Base-by-base conservation (phyloP, 2,329 filamentous ascomycete genomes). In the Penicillium sp. region DNA sequence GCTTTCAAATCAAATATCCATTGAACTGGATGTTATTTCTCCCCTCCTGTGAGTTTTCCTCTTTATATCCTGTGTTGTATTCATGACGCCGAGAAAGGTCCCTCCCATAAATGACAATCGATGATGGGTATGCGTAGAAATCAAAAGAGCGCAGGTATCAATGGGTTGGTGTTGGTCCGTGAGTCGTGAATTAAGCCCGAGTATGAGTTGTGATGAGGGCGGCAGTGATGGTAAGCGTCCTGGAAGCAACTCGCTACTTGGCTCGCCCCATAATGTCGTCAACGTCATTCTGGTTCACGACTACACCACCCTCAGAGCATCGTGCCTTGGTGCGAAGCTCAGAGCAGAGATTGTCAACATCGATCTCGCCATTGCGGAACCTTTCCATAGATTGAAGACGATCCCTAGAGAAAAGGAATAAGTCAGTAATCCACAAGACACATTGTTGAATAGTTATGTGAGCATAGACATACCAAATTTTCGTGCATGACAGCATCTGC, bases 241-340 rank as follows among this genome's bases (percentile, higher is more conserved):
- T 48, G 17, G 32, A 41, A 28, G 15, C 13, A 24, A 13, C 17
- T 13, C 17, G 17, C 51, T 64, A 65, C 29, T 64, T 61, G 21
- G 60, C 67, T 49, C 70, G 66, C 34, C 71, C 78, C 71, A 91
- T 77, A 45, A 89, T 85, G 35, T 77, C 80, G 64, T 95, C 86
- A 60, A 97, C 95, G 62, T 97, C 90, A 48, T 82, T 81, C 71
- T 95, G 84, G 54, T 89, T 85, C 22, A 98, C 87, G 17, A 95
- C 88, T 12, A 94, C 88, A 15, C 93, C 91, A 17, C 79, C 85
- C 59, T 95, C 73, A 0, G 89, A 95, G 69, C 93, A 98, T 65
- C 91, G 93, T 51, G 93, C 93, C 74, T 98, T 98, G 67, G 90
- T 87, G 57, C 91, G 87, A 13, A 98, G 80, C 66, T 98, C 90